Evolutionary conservation across 352 stramenopile genomes (phyloP).

Genomic region (Pythium guiyangense): DNA sequence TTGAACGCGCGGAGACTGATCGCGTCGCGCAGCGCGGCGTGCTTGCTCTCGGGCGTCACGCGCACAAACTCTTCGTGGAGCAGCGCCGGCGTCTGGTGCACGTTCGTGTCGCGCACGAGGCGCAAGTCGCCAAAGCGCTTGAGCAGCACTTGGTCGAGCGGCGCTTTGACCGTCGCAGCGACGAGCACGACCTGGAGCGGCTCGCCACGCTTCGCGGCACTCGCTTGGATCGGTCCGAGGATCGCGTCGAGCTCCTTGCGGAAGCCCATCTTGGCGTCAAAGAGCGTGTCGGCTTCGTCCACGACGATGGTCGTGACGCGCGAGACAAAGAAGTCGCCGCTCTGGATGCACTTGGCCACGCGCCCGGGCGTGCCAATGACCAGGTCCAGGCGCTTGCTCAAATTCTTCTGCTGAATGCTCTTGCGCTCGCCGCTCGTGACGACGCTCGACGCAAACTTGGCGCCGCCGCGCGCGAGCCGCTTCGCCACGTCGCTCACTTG

Average conservation of each 20-base stretch:
- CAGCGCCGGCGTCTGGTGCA: constrained; percentile 60
- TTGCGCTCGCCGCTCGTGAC: constrained; percentile 69
- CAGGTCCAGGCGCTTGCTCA: constrained; percentile 47
- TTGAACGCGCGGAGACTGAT: constrained; percentile 36
- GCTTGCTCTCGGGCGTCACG: constrained; percentile 54
- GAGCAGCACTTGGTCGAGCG: constrained; percentile 67
- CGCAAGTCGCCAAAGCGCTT: constrained; percentile 62
- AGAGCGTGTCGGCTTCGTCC: constrained; percentile 77
- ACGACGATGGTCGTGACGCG: constrained; percentile 60
- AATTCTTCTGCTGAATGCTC: constrained; percentile 54
- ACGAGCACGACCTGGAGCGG: constrained; percentile 68
- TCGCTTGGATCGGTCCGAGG: constrained; percentile 55
- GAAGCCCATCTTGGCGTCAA: constrained; percentile 85
- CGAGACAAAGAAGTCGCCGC: constrained; percentile 75
- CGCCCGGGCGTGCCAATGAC: constrained; percentile 75
- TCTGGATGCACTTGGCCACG: constrained; percentile 66
- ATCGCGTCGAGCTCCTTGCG: constrained; percentile 67
- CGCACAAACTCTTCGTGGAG: constrained; percentile 70
- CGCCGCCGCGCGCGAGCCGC: constrained; percentile 50
- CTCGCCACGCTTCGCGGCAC: constrained; percentile 46
- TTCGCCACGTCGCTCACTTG: constrained; percentile 70
- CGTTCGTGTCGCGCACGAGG: constrained; percentile 56
- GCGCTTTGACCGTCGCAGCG: constrained; percentile 62
- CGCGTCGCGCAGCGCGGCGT: constrained; percentile 58
- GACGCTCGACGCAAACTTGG: constrained; percentile 61